Percentiles rank a stretch among this genome's conserved stretches.
phyloP scores from a whole-genome alignment of 176 grass and related monocot species.

The Guadua angustifolia region DNA sequence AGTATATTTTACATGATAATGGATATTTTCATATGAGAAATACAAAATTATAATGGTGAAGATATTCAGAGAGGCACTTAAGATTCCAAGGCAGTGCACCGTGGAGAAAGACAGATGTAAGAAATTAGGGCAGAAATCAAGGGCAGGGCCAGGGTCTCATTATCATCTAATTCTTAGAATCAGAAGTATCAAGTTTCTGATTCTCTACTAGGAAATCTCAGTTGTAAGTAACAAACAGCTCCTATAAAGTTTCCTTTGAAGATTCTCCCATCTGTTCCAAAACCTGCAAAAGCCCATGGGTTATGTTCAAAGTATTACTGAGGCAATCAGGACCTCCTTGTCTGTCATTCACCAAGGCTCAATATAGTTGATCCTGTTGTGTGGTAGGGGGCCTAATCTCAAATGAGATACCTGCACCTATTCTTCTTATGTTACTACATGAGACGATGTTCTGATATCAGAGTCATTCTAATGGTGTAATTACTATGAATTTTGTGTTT shows the following conservation, averaged over 20 bases:
- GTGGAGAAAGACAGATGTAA: background rate
- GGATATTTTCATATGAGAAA: background rate
- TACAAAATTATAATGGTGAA: background rate
- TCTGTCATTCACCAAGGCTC: background rate
- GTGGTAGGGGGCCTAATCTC: background rate
- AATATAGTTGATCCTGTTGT: background rate
- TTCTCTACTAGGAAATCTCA: background rate
- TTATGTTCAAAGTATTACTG: background rate
- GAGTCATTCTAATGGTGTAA: background rate
- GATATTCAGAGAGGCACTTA: background rate
- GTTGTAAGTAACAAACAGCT: background rate
- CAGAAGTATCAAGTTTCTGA: background rate
- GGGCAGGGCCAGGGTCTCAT: background rate
- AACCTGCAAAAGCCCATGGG: conserved; percentile 6
- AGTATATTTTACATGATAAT: background rate
- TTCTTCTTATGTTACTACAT: background rate
- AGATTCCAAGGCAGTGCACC: background rate
- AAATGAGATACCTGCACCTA: background rate
- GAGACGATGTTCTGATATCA: background rate
- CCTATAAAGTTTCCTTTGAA: background rate
- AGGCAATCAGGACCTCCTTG: too few species aligned
- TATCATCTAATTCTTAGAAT: background rate
- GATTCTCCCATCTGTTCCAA: conserved; percentile 4
- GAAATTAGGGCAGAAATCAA: background rate
- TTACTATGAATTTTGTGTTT: background rate